Evolutionary conservation across 1,139 yeast species (phyloP), one percentile per base, ranked within the genome.

Genomic region (Wickerhamomyces sp.): DNA sequence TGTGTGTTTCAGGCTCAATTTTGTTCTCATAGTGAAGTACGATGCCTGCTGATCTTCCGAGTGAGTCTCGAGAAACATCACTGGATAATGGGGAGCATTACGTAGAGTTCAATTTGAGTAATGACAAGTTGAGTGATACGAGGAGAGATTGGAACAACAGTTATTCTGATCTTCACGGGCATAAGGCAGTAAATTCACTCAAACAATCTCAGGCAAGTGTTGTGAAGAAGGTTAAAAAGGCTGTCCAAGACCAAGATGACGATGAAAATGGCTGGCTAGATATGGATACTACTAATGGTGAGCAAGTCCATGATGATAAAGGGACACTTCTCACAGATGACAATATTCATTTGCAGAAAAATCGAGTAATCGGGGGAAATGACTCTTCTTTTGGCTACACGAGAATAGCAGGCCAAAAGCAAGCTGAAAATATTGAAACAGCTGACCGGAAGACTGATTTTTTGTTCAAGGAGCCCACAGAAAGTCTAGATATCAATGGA

Each of bases 371-470:
- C 20, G 65, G 63, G 3, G 61, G 65, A 1, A 61, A 54, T 22
- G 41, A 36, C n/a, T 45, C 45, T 12, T 42, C 45, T 44, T 65
- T 70, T 41, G 97, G 95, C 0, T 92, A 94, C 56, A 92, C 98
- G 1, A 81, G 95, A 52, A 84, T 94, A 12, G 89, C 90, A 31
- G 85, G 84, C 3, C 95, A 89, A 52, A 83, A 77, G 43, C 97
- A 92, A 57, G 95, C 94, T 27, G 83, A 81, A 20, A 78, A 80
- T 48, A 86, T 85, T 47, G 70, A 79, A 17, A 78, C 74, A 42
- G 74, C 90, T 42, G 92, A 92, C 60, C 78, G 77, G 47, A 78
- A 81, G 52, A 90, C 97, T 0, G 96, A 89, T 51, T 92, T 83
- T 52, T 62, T 92, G 37, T 90, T 92, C 58, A 68, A 70, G 36